Conservation (phyloP, 305 asterid genomes). For the Fraxinus dipetala region DNA sequence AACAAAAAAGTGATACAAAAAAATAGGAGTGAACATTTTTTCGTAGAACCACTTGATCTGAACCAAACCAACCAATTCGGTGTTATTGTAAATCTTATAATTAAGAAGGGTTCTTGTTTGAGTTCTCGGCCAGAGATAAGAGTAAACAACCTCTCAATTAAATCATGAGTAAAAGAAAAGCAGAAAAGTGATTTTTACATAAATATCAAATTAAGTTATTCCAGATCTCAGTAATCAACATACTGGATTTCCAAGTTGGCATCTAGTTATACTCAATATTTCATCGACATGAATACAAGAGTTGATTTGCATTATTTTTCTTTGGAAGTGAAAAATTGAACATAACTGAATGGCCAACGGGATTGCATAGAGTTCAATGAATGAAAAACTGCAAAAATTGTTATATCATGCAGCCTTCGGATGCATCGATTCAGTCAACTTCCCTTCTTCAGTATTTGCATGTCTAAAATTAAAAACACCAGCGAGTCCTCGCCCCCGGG, state of each 20-base stretch:
- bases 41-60: too few relatives aligned
- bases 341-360: neutral
- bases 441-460: slow-evolving; percentile 46
- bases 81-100: too few relatives aligned
- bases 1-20: too few relatives aligned
- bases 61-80: too few relatives aligned
- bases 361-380: neutral
- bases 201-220: neutral
- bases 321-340: neutral
- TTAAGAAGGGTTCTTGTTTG: too few relatives aligned
- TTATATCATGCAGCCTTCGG: neutral
- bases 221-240: neutral
- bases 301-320: neutral
- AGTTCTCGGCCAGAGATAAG: too few relatives aligned
- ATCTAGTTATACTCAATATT: neutral
- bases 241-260: neutral
- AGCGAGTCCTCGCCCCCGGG: slow-evolving; percentile 60
- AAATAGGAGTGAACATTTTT: too few relatives aligned
- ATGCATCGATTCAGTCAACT: slow-evolving; percentile 11
- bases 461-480: slow-evolving; percentile 59
- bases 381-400: neutral
- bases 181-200: too few relatives aligned
- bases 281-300: neutral
- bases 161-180: too few relatives aligned
- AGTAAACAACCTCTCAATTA: too few relatives aligned